Base-by-base conservation (phyloP, 2,329 filamentous ascomycete species). In the Aspergillus fumigatiaffinis region DNA sequence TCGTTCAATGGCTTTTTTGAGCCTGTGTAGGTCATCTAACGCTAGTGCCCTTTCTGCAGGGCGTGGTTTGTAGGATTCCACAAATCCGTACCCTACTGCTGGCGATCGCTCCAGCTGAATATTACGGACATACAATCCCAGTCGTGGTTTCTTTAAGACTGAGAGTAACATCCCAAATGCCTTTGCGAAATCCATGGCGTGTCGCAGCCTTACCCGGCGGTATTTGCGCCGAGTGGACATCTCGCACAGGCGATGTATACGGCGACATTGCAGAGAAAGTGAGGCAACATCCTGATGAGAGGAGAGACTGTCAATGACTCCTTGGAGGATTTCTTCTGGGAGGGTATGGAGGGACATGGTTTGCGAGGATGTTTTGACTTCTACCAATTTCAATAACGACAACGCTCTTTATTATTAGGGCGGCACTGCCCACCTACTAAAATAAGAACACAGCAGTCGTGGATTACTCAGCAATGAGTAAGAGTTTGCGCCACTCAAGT, bases 171-270 rank as follows among this genome's bases (percentile, higher is more conserved):
- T 20, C n/a, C 41, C n/a, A 42, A 42, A 42, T 9, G 41, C 41
- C 41, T 20, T 42, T 42, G n/a, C 69, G 10, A 47, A n/a, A 46
- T 14, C 21, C 17, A 4, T 14, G 20, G 38, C 71, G 20, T 25
- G 35, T 42, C 41, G 17, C 17, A 53, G 17, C 32, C 41, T 25
- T 17, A n/a, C 8, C 21, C 23, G 7, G 46, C 21, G 41, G 41
- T 25, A 46, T 53, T 42, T 53, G 25, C 4, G 41, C 10, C 12
- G 51, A 53, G 23, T 53, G 51, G 25, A 35, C n/a, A 42, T 42
- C 41, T 42, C 41, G 4, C n/a, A 20, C n/a, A 42, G 41, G 41
- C n/a, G n/a, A 42, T 10, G 41, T 42, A 42, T 42, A 9, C 41
- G n/a, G 14, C n/a, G 17, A 42, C 41, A 42, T 42, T 10, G n/a